A percentile compares a stretch with the other conserved stretches of the same genome.
Conservation (phyloP, 768 basidiomycete genomes). For the Boletus rex-veris region DNA sequence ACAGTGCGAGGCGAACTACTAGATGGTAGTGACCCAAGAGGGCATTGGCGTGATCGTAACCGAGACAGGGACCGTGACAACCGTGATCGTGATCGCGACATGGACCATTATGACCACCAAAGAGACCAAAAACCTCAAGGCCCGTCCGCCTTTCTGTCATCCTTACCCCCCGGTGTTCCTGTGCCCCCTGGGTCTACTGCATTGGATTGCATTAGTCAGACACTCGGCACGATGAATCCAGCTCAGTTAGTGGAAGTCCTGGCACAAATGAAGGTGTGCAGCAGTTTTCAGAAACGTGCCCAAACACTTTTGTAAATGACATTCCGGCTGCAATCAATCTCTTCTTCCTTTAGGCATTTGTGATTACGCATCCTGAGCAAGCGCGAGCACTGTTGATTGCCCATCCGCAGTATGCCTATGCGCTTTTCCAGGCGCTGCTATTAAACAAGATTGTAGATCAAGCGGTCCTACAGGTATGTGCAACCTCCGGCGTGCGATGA, state of each 20-base stretch:
- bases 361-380: slow-evolving; percentile 88
- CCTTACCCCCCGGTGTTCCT: slow-evolving; percentile 73
- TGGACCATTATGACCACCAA: slow-evolving; percentile 29
- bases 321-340: slow-evolving; percentile 3
- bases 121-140: slow-evolving; percentile 39
- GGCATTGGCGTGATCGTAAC: slow-evolving; percentile 44
- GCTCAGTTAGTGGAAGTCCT: slow-evolving; percentile 88
- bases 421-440: slow-evolving; percentile 90
- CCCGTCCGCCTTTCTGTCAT: slow-evolving; percentile 53
- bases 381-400: slow-evolving; percentile 73
- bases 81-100: slow-evolving; percentile 52
- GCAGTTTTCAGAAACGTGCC: slow-evolving; percentile 18
- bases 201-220: slow-evolving; percentile 81
- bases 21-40: slow-evolving; percentile 51
- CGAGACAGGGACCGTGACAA: slow-evolving; percentile 49
- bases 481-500: slow-evolving; percentile 2
- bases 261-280: slow-evolving; percentile 93
- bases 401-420: slow-evolving; percentile 94
- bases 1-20: slow-evolving; percentile 80
- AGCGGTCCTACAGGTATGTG: slow-evolving; percentile 69
- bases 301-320: slow-evolving; percentile 21
- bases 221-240: slow-evolving; percentile 79
- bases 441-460: slow-evolving; percentile 93
- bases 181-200: slow-evolving; percentile 67
- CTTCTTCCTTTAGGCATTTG: slow-evolving; percentile 71